Evolutionary conservation across 176 grass and related monocot genomes (phyloP).

Genomic region (Aechmea fasciata): DNA sequence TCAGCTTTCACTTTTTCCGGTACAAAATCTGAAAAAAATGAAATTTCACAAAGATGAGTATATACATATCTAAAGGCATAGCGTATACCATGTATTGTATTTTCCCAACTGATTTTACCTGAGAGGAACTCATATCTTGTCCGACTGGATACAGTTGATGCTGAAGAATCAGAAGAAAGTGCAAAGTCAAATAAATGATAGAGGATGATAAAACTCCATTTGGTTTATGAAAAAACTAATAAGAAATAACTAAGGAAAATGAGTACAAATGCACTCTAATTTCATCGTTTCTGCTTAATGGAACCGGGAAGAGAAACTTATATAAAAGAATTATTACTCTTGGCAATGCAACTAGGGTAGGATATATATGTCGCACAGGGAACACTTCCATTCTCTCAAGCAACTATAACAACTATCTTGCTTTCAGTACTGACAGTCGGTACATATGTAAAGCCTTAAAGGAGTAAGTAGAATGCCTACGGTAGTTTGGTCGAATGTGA

Average conservation of each 20-base stretch:
- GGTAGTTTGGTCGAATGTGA: no score
- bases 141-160: constrained; percentile 38
- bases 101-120: constrained; percentile 20
- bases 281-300: background rate
- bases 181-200: background rate
- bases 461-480: no score
- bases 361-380: no score
- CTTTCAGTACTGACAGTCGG: no score
- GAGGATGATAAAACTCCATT: background rate
- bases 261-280: background rate
- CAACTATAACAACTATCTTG: no score
- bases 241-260: background rate
- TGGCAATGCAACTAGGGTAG: no score
- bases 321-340: background rate
- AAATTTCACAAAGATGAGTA: background rate
- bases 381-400: no score
- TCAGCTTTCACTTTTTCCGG: constrained; percentile 47
- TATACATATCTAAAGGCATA: background rate
- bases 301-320: background rate
- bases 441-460: no score
- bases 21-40: constrained; percentile 52
- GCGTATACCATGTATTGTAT: background rate
- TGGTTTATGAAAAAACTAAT: background rate
- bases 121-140: constrained; percentile 74
- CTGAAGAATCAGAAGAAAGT: constrained; percentile 31